Percentiles rank a stretch among this genome's conserved stretches.
These are phyloP conservation scores for Pythium folliculosum DNA, from an alignment of 352 stramenopile species.

Conservation along the genomic window DNA sequence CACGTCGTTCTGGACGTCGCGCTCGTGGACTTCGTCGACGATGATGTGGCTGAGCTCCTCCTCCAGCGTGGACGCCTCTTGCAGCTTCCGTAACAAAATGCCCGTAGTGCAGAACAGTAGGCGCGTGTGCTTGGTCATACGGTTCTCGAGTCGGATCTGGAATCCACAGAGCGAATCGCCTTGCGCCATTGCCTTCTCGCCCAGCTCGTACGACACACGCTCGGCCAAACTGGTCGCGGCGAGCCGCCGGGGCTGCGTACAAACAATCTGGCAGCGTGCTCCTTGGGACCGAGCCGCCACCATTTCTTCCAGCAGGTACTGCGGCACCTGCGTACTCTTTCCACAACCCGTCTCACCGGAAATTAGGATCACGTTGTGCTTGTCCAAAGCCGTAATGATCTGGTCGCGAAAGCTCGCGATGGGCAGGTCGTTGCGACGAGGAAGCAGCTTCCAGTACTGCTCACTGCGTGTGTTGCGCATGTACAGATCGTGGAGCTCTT, in stretches of 20 bases:
- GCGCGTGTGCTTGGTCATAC: slow-evolving; percentile 79
- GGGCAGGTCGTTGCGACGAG: slow-evolving; percentile 63
- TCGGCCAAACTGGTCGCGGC: slow-evolving; percentile 94
- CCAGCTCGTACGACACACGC: slow-evolving; percentile 93
- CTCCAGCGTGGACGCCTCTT: slow-evolving; percentile 73
- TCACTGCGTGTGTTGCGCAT: slow-evolving; percentile 10
- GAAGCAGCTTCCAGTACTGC: slow-evolving; percentile 36
- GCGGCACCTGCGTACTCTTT: slow-evolving; percentile 96
- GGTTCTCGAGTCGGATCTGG: slow-evolving; percentile 93
- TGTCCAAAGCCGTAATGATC: slow-evolving; percentile 77
- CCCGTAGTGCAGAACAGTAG: slow-evolving; percentile 96
- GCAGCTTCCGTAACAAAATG: slow-evolving; percentile 92
- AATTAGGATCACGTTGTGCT: slow-evolving; percentile 92
- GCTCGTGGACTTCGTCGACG: slow-evolving; percentile 98
- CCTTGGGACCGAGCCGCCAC: slow-evolving; percentile 61
- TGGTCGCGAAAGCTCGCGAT: slow-evolving; percentile 76
- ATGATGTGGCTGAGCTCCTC: slow-evolving; percentile 95
- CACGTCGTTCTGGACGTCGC: slow-evolving; percentile 92
- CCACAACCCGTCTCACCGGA: slow-evolving; percentile 95
- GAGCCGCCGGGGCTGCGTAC: slow-evolving; percentile 95
- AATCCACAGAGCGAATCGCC: slow-evolving; percentile 83
- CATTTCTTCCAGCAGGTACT: slow-evolving; percentile 95
- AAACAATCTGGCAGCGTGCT: slow-evolving; percentile 92
- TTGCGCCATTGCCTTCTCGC: slow-evolving; percentile 65
- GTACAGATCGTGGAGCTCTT: slow-evolving; percentile 17